Evolutionary conservation across 1,284 basidiomycete species (phyloP), one percentile per base, ranked within the genome.

Genomic region (Pseudozyma tsukubaensis): DNA sequence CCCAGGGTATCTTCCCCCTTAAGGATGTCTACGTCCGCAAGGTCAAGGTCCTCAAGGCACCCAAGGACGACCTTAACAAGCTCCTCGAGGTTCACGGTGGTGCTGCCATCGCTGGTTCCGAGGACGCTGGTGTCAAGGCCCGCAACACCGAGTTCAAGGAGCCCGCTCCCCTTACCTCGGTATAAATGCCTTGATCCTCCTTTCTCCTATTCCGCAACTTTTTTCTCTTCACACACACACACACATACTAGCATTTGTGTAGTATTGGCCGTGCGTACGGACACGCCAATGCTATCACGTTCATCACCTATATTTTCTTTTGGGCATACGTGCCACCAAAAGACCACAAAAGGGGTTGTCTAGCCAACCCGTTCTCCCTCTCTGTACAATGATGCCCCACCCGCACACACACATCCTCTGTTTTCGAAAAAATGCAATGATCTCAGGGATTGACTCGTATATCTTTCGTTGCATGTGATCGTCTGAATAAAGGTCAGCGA

Each of bases 81-180:
- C 89, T 99, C 61, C 89, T 97, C 80, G 94, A 98, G 87, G 90
- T 96, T 69, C 96, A 98, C 87, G 95, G 96, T 87, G 91, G 93
- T 56, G 83, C 82, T 52, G 80, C 75, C 56, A 77, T 82, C 58
- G 80, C 78, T 47, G 83, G 83, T 54, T 60, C 73, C 62, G 77
- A 94, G 93, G 93, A 94, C 88, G 93, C 92, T 62, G 92, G 93
- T 78, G 92, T 92, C 78, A 90, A 91, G 85, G 90, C 94, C 66
- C 91, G 87, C 70, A 93, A 92, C 87, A 76, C 79, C 52, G 93
- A 94, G 86, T 94, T 93, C 89, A 93, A 94, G 89, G 93, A 94
- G 89, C 93, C 92, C 53, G 92, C 92, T 87, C 89, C 93, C 81
- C 89, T 92, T 62, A 91, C 92, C 84, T 89, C 91, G 78, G 93